phyloP scores from a whole-genome alignment of 2,329 filamentous ascomycete species.

The Colletotrichum costaricense region DNA sequence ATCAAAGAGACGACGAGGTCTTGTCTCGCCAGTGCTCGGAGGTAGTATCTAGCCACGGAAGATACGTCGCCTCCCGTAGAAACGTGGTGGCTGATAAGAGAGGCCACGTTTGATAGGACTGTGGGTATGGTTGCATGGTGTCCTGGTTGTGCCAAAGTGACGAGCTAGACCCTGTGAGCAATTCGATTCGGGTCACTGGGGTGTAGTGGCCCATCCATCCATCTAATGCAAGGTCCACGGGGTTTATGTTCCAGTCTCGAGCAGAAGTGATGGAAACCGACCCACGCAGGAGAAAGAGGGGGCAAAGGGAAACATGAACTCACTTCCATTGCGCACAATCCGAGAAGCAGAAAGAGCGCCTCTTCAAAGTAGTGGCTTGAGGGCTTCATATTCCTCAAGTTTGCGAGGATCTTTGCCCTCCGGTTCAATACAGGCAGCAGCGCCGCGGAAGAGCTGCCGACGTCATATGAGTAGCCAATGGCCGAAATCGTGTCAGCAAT shows the following conservation, averaged over 20 bases:
- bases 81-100: slow-evolving; percentile 41
- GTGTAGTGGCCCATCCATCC: neutral
- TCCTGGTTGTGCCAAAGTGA: slow-evolving; percentile 29
- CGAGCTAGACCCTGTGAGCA: slow-evolving; percentile 32
- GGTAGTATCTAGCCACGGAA: slow-evolving; percentile 44
- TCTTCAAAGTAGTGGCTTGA: slow-evolving; percentile 41
- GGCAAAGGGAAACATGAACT: neutral
- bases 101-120: slow-evolving; percentile 39
- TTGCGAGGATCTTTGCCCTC: slow-evolving; percentile 43
- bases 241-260: neutral
- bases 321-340: slow-evolving; percentile 45
- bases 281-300: slow-evolving; percentile 18
- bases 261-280: neutral
- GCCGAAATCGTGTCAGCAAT: slow-evolving; percentile 44
- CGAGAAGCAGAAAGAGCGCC: slow-evolving; percentile 42
- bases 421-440: slow-evolving; percentile 41
- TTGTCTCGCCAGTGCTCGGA: slow-evolving; percentile 45
- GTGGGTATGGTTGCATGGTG: slow-evolving; percentile 39
- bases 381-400: slow-evolving; percentile 39
- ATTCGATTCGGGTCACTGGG: neutral
- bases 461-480: slow-evolving; percentile 44
- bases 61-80: slow-evolving; percentile 38
- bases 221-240: neutral
- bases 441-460: slow-evolving; percentile 26
- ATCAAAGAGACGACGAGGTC: slow-evolving; percentile 45